These are phyloP conservation scores for Candolleomyces eurysporus DNA, from an alignment of 768 basidiomycete genomes.

Conservation along the genomic window DNA sequence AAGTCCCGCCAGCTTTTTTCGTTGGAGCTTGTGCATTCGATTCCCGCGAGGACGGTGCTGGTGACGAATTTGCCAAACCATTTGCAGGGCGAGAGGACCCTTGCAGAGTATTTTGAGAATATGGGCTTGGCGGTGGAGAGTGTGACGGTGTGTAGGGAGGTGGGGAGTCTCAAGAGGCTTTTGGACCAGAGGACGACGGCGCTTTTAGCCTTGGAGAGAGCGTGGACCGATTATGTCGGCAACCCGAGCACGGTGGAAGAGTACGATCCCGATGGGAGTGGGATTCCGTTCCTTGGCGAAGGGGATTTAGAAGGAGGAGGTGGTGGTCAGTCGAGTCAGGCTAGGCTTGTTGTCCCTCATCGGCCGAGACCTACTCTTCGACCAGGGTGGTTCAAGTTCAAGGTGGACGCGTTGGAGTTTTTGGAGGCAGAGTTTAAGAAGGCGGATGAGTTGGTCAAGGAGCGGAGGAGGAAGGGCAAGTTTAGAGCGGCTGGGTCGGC, in stretches of 20 bases:
- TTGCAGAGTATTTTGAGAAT: slow-evolving; percentile 93
- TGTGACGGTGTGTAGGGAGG: slow-evolving; percentile 84
- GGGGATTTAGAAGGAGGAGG: slow-evolving; percentile 52
- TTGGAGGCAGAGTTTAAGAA: slow-evolving; percentile 77
- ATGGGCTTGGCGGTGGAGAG: slow-evolving; percentile 89
- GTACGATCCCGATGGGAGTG: slow-evolving; percentile 71
- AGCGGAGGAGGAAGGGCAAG: slow-evolving; percentile 64
- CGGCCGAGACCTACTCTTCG: slow-evolving; percentile 74
- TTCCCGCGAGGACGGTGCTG: slow-evolving; percentile 91
- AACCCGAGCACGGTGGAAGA: slow-evolving; percentile 87
- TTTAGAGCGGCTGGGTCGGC: slow-evolving; percentile 83
- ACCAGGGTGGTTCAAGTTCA: slow-evolving; percentile 68
- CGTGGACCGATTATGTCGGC: slow-evolving; percentile 91
- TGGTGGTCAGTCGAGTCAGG: slow-evolving; percentile 26
- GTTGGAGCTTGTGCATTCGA: slow-evolving; percentile 91
- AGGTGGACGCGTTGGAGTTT: slow-evolving; percentile 88
- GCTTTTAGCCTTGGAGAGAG: slow-evolving; percentile 72
- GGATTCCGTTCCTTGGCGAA: slow-evolving; percentile 43
- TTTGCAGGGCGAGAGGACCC: slow-evolving; percentile 76
- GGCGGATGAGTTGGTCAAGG: slow-evolving; percentile 81
- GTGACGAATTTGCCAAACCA: slow-evolving; percentile 83
- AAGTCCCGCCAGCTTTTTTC: slow-evolving; percentile 91
- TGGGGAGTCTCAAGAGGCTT: slow-evolving; percentile 66
- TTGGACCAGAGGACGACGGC: slow-evolving; percentile 82
- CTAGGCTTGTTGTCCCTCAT: slow-evolving; percentile 68